phyloP scores from a whole-genome alignment of 1,284 basidiomycete genomes.

The Marasmius fiardii region DNA sequence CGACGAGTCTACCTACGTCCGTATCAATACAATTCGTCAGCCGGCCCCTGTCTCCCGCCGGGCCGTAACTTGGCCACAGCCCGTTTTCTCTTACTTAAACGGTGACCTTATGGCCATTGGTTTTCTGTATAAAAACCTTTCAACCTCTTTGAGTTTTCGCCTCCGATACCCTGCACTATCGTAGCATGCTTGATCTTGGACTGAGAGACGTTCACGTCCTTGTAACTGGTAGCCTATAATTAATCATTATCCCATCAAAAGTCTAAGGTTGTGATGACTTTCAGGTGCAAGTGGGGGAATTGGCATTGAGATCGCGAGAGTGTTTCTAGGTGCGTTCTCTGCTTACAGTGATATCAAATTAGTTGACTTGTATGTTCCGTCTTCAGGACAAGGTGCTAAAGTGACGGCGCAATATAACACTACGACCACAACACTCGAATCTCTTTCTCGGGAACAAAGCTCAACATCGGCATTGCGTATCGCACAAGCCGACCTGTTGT shows the following conservation, averaged over 20 bases:
- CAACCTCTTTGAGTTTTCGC: too few species aligned
- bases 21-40: too few species aligned
- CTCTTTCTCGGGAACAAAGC: conserved; percentile 34
- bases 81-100: too few species aligned
- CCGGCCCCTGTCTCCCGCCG: too few species aligned
- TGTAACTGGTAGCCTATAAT: neutral
- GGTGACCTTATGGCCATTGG: too few species aligned
- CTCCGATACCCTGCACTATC: too few species aligned
- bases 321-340: neutral
- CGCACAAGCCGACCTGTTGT: conserved; percentile 55
- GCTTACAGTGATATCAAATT: neutral
- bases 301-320: neutral
- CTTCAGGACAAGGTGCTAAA: conserved; percentile 59
- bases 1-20: too few species aligned
- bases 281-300: conserved; percentile 2
- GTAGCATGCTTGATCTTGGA: conserved; percentile 1
- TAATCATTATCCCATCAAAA: neutral
- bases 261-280: too few species aligned
- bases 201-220: neutral
- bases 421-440: conserved; percentile 41
- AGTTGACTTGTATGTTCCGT: too few species aligned
- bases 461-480: conserved; percentile 30
- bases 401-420: conserved; percentile 75
- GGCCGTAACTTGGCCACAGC: too few species aligned
- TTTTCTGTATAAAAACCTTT: too few species aligned